Base-by-base conservation (phyloP, 176 grass and related monocot species). In the Luzula sylvatica region DNA sequence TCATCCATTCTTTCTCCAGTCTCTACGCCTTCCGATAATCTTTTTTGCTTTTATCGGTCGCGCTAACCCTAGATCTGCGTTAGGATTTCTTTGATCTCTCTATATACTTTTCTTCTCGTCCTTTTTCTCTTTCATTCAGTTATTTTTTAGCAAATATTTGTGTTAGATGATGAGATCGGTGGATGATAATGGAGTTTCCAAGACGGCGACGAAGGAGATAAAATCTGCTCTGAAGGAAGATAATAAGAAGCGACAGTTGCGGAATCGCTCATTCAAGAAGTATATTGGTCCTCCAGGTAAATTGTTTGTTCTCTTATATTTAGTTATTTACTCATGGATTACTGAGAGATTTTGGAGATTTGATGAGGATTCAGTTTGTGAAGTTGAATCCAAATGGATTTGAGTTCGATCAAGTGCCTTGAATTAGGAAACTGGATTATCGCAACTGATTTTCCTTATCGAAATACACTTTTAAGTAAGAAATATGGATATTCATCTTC, bases 11-110 rank as follows among this genome's bases (percentile, higher is more conserved):
- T 4, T 13, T 27, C 20, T 53, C 58, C 26, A 50, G 49, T 59
- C 38, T 14, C 59, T 58, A 38, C 71, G 39, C 64, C 24, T 72
- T 77, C 61, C 72, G 76, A 40, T 71, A 65, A 65, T 58, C 21
- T 20, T 11, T 44, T 44, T 72, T 21, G 56, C 55, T 70, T 83
- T 77, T 49, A 56, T 74, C 50, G 26, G 75, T 53, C 18, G 16
- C 50, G 55, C 72, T 25, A 20, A 28, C 18, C 20, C 42, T 41
- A 53, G 84, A 96, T 89, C 90, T 86, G 85, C 70, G 77, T 76
- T 88, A 69, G 52, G 16, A 20, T 3, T 20, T 41, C 13, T 58
- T 26, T 51, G 26, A 15, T 23, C 41, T 12, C 11, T 27, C 53
- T 26, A 11, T 44, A 17, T 16, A n/a, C 28, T 38, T 13, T 60